These are phyloP conservation scores for Chamaecyparis obtusa DNA, from an alignment of 75 land plant species.

Conservation along the genomic window DNA sequence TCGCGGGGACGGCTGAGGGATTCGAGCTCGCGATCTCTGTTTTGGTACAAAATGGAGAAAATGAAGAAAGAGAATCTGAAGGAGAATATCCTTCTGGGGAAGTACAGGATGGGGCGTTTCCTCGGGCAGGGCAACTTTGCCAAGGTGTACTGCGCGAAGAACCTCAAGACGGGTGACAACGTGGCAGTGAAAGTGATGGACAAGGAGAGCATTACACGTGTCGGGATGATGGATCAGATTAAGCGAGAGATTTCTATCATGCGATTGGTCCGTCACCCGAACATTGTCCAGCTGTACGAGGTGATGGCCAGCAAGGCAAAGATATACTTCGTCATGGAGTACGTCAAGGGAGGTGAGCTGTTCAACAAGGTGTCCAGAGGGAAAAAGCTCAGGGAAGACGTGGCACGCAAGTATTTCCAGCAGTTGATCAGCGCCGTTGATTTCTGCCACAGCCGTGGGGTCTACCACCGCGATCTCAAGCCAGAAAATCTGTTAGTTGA, in stretches of 20 bases:
- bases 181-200: constrained; percentile 29
- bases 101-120: constrained; percentile 25
- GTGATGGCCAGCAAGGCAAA: constrained; percentile 45
- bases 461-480: constrained; percentile 55
- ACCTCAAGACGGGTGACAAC: constrained; percentile 15
- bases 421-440: constrained; percentile 43
- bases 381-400: constrained; percentile 35
- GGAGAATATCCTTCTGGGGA: constrained; percentile 1
- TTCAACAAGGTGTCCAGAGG: constrained; percentile 27
- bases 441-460: constrained; percentile 49
- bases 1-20: neutral
- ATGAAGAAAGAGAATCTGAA: constrained; percentile 10
- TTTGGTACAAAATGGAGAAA: neutral
- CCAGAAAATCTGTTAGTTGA: constrained; percentile 62
- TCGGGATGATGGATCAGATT: constrained; percentile 33
- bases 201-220: constrained; percentile 19
- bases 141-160: constrained; percentile 30
- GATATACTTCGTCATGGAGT: constrained; percentile 46
- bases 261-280: constrained; percentile 42
- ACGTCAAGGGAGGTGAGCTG: constrained; percentile 42
- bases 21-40: neutral
- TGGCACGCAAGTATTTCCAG: constrained; percentile 38
- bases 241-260: constrained; percentile 44
- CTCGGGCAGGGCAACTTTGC: constrained; percentile 32
- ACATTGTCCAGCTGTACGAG: constrained; percentile 46